These are phyloP conservation scores for Cinnamomum micranthum DNA, from an alignment of 164 flowering plant genomes.

Conservation along the genomic window DNA sequence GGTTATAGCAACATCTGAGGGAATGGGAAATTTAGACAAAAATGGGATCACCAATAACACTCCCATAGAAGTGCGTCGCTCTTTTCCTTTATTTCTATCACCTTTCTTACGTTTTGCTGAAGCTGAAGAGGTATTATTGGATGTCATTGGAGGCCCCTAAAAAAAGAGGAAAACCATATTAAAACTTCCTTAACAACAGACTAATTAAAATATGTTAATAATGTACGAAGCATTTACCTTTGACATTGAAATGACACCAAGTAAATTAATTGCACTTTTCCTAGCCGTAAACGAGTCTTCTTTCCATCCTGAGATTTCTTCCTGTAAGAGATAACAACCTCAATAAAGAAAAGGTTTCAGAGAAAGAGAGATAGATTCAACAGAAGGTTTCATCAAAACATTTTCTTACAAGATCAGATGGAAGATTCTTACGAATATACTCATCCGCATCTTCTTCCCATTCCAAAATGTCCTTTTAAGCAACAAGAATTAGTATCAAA, in stretches of 20 bases:
- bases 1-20: conserved; percentile 33
- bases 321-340: conserved; percentile 35
- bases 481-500: conserved; percentile 12
- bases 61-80: conserved; percentile 47
- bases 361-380: background rate
- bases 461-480: conserved; percentile 53
- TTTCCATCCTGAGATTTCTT: conserved; percentile 76
- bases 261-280: conserved; percentile 80
- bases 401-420: conserved; percentile 66
- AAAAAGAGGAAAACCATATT: conserved; percentile 1
- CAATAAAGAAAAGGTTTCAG: background rate
- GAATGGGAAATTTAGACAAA: conserved; percentile 67
- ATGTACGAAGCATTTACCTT: conserved; percentile 40
- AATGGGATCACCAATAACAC: conserved; percentile 76
- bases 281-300: conserved; percentile 75
- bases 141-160: conserved; percentile 62
- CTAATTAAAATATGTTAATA: background rate
- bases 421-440: conserved; percentile 76
- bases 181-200: background rate
- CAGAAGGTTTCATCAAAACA: background rate
- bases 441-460: conserved; percentile 90
- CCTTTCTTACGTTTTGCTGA: conserved; percentile 67
- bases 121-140: conserved; percentile 25
- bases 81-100: conserved; percentile 49
- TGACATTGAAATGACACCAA: conserved; percentile 73